phyloP scores from a whole-genome alignment of 1,284 basidiomycete species.

The Cryptococcus floricola region DNA sequence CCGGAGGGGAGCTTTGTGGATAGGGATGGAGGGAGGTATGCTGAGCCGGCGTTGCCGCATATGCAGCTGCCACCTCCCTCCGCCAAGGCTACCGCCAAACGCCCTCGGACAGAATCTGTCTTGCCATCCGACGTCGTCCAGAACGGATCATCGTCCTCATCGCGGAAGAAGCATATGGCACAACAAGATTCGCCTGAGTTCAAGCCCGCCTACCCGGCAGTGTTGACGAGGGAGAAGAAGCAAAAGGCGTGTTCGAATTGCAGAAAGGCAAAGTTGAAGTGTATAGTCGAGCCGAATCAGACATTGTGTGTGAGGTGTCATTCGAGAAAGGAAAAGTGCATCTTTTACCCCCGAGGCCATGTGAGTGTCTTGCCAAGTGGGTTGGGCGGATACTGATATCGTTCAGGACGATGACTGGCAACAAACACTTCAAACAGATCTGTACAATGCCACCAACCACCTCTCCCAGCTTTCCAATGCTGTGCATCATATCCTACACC shows the following conservation, averaged over 20 bases:
- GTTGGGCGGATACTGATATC: neutral
- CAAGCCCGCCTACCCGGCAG: constrained; percentile 2
- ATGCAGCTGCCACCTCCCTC: neutral
- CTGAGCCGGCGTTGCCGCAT: neutral
- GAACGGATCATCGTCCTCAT: neutral
- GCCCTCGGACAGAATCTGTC: neutral
- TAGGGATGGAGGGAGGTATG: neutral
- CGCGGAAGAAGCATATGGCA: neutral
- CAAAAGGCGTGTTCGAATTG: constrained; percentile 44
- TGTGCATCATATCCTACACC: constrained; percentile 36
- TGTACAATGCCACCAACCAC: constrained; percentile 31
- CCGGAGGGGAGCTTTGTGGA: neutral
- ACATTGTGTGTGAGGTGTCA: constrained; percentile 41
- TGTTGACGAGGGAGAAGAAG: constrained; percentile 31
- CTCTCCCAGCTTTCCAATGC: constrained; percentile 29
- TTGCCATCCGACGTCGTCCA: neutral
- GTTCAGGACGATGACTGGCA: constrained; percentile 44
- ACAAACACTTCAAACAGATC: constrained; percentile 33
- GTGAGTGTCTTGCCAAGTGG: constrained; percentile 20
- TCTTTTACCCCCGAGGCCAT: constrained; percentile 38
- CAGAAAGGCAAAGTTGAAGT: constrained; percentile 42
- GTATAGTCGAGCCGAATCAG: constrained; percentile 34
- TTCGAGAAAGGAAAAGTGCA: constrained; percentile 36
- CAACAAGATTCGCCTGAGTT: neutral
- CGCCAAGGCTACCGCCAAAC: neutral